Evolutionary conservation across 2,329 filamentous ascomycete genomes (phyloP), one percentile per base, ranked within the genome.

Genomic region (Pleurostoma richardsiae): DNA sequence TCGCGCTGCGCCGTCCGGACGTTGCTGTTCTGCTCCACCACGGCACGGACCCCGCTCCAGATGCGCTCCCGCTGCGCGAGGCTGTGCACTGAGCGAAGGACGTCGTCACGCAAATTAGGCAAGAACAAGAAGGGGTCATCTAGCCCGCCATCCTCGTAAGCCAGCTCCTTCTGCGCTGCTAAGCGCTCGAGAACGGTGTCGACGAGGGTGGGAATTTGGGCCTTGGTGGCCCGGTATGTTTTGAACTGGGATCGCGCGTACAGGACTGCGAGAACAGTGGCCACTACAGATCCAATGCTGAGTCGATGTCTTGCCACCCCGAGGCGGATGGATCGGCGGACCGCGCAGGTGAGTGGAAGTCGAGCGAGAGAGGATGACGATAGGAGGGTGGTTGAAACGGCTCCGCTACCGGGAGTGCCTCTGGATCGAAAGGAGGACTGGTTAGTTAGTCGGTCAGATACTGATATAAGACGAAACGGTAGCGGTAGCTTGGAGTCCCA

Each of bases 11-110:
- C 73, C 0, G 79, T 88, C 39, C 94, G 80, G 11, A 99, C 86
- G 60, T 99, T 99, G 50, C 88, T 87, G 64, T 99, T 99, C 65
- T 85, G 84, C 67, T 99, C 94, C 1, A 99, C 91, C 44, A 97
- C 86, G 44, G 76, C 80, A 55, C 83, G 80, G 26, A 99, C 94
- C 43, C 82, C 82, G 53, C 83, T 78, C 94, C 95, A 99, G 43
- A 99, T 73, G 47, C 82, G 80, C 60, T 94, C 86, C 36, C 94
- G 79, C 56, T 90, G 81, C 6, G 77, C 75, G 26, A 91, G 76
- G 4, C 80, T 85, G 63, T 96, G 89, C 51, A 95, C 84, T 29
- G 86, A 81, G 26, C 92, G 78, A 38, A 99, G 74, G 3, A 99
- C 85, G 60, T 97, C 92, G 60, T 99, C 94, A 49, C 94, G 79